A percentile compares a stretch with the other conserved stretches of the same genome.
Conservation (phyloP, 108 stramenopile genomes). For the Nitzschia sp. region DNA sequence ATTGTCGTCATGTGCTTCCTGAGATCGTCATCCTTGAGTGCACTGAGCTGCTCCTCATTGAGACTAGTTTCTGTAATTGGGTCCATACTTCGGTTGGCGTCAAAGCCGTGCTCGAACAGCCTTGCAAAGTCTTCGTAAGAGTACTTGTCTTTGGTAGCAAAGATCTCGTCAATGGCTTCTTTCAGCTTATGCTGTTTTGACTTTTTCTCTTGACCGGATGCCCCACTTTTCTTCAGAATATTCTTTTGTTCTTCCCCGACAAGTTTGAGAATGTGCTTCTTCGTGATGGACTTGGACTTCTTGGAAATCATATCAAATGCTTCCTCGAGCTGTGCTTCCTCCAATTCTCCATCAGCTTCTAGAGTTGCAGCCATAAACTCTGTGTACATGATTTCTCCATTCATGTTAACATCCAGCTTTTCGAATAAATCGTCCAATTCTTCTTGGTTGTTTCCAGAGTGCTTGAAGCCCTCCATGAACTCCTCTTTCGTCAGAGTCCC, state of each 20-base stretch:
- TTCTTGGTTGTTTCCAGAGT: slow-evolving; percentile 42
- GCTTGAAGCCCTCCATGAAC: slow-evolving; percentile 63
- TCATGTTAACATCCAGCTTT: slow-evolving; percentile 56
- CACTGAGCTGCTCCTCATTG: slow-evolving; percentile 34
- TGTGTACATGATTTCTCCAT: slow-evolving; percentile 60
- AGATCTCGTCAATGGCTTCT: slow-evolving; percentile 18
- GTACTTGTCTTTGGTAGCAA: slow-evolving; percentile 24
- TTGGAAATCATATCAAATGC: slow-evolving; percentile 84
- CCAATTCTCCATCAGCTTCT: slow-evolving; percentile 52
- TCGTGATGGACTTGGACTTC: slow-evolving; percentile 43
- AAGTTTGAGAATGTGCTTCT: slow-evolving; percentile 28
- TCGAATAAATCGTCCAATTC: slow-evolving; percentile 56
- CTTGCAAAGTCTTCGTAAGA: slow-evolving; percentile 33
- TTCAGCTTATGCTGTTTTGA: slow-evolving; percentile 5
- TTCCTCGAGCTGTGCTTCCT: slow-evolving; percentile 63
- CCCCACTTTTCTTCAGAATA: slow-evolving; percentile 2
- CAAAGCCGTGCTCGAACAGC: slow-evolving; percentile 40
- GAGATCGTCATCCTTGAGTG: slow-evolving; percentile 28
- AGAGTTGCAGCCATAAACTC: slow-evolving; percentile 75
- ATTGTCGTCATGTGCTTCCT: slow-evolving; percentile 17
- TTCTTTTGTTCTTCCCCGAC: slow-evolving; percentile 21
- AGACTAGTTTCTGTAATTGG: slow-evolving; percentile 34
- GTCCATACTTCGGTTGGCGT: slow-evolving; percentile 25
- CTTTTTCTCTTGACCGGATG: slow-evolving; percentile 15
- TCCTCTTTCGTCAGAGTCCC: slow-evolving; percentile 65